phyloP scores from a whole-genome alignment of 2,329 filamentous ascomycete species.

The Ambrosiella xylebori region DNA sequence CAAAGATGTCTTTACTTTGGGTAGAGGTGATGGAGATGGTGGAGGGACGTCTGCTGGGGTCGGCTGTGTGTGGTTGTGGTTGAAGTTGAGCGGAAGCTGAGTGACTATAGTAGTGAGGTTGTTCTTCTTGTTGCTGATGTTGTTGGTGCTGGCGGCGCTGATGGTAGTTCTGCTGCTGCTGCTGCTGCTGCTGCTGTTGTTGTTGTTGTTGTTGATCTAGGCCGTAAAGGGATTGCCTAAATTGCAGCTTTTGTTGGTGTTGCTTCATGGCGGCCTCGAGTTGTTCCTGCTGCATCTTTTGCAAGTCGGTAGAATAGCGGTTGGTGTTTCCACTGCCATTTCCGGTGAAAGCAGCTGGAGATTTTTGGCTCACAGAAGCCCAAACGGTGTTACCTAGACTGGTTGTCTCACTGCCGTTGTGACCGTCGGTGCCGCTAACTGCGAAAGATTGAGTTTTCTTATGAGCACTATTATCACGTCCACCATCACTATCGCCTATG shows the following conservation, averaged over 20 bases:
- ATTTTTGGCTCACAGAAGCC: not conserved
- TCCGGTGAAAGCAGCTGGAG: no score
- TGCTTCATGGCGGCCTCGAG: not conserved
- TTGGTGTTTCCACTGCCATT: not conserved
- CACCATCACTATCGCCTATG: no score
- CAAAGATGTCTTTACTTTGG: constrained; percentile 49
- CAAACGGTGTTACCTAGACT: no score
- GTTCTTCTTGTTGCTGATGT: not conserved
- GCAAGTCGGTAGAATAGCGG: not conserved
- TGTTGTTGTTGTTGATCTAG: not conserved
- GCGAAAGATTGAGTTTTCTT: no score
- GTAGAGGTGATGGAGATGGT: constrained; percentile 29
- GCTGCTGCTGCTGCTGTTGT: constrained; percentile 1
- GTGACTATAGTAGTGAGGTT: not conserved
- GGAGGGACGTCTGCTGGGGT: not conserved
- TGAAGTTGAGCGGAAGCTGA: not conserved
- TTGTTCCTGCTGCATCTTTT: not conserved
- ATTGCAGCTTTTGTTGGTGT: not conserved
- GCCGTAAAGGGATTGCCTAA: not conserved
- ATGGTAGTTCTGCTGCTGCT: not conserved
- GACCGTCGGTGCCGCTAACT: no score
- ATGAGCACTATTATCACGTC: no score
- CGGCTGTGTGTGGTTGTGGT: not conserved
- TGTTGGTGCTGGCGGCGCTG: not conserved
- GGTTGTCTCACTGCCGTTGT: no score